A percentile compares a stretch with the other conserved stretches of the same genome.
Conservation (phyloP, 768 basidiomycete species). For the Russula dissimulans region DNA sequence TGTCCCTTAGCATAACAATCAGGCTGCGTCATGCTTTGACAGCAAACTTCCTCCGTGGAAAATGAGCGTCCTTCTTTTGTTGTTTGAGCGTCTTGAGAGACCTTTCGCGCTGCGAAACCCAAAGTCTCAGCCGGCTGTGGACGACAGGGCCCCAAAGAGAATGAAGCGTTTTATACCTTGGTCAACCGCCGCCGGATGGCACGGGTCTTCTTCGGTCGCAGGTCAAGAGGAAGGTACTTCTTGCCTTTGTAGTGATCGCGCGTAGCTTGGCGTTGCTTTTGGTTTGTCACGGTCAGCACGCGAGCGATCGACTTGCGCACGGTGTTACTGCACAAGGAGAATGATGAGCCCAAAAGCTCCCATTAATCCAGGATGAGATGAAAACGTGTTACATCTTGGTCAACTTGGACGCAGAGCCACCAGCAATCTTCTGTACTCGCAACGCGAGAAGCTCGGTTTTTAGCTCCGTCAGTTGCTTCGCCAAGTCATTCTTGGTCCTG, state of each 20-base stretch:
- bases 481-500: constrained; percentile 95
- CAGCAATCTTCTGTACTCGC: constrained; percentile 97
- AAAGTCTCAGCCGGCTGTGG: constrained; percentile 4
- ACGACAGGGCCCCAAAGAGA: neutral
- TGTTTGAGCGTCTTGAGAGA: constrained; percentile 87
- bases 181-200: constrained; percentile 95
- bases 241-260: constrained; percentile 97
- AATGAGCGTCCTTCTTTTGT: constrained; percentile 90
- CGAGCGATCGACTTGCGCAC: constrained; percentile 99
- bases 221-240: constrained; percentile 94
- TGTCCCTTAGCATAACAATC: constrained; percentile 19
- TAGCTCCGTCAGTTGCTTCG: constrained; percentile 87
- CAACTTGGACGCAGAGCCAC: constrained; percentile 90
- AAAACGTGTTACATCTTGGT: constrained; percentile 80
- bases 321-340: constrained; percentile 51
- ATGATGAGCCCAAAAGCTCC: neutral
- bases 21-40: constrained; percentile 66
- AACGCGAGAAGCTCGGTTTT: constrained; percentile 90
- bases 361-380: neutral
- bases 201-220: constrained; percentile 95
- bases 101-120: constrained; percentile 59
- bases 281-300: constrained; percentile 97
- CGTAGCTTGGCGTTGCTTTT: constrained; percentile 93
- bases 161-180: constrained; percentile 43
- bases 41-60: constrained; percentile 89